Base-by-base conservation (phyloP, 495 filamentous ascomycete species). In the Penicillium subrubescens region DNA sequence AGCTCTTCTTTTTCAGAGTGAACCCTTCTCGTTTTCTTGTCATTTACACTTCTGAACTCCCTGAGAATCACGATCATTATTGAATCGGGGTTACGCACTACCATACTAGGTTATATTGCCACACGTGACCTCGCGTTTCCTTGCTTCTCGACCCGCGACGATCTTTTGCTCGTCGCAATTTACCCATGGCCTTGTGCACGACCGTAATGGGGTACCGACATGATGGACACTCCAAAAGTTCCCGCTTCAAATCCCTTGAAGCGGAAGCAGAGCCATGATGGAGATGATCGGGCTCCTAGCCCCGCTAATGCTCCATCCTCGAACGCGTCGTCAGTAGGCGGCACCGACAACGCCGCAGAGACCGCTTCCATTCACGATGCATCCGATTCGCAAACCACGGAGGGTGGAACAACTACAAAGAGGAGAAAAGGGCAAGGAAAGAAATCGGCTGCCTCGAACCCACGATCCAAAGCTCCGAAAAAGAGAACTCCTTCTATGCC, bases 401-500 rank as follows among this genome's bases (percentile, higher is more conserved):
- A 53, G 37, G 15, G 48, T 27, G 50, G 65, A 39, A 19, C 51
- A 55, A 43, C 62, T 14, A 23, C 50, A 51, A 57, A 61, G 54
- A 33, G 51, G 37, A 52, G 15, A 8, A 51, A 58, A 41, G 29
- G 15, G 15, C 31, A 34, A 56, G 34, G 44, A 8, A 66, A 66
- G 23, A 67, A 71, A 25, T 19, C 57, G 3, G 43, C 41, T 39
- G 11, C 65, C 2, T 54, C 65, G 10, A 59, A 37, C 12, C 6
- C 44, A 14, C 63, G 55, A 12, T 39, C 62, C 6, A 67, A 72
- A 34, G 46, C 62, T 2, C 52, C 57, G 33, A 63, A 57, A 59
- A 74, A 72, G 51, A 65, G 75, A 50, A 72, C 68, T 4, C 80
- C 79, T 12, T 68, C 70, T 8, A 60, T 82, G 12, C 86, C 88